Base-by-base conservation (phyloP, 2,329 filamentous ascomycete genomes). In the Pseudohalonectria lignicola region DNA sequence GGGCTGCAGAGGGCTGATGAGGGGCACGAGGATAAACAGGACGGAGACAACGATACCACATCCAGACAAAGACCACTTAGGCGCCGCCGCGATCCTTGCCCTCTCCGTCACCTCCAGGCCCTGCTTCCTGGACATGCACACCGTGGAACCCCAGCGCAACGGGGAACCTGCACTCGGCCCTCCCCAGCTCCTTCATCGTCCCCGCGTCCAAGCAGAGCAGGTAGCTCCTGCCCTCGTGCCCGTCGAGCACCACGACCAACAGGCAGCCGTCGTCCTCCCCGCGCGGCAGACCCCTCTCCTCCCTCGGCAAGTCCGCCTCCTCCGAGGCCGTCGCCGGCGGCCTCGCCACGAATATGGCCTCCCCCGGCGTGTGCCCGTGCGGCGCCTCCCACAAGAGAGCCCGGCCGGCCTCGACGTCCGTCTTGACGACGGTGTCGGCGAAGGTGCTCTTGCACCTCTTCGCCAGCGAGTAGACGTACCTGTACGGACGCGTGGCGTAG, bases 111-210 rank as follows among this genome's bases (percentile, higher is more conserved):
- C n/a, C n/a, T n/a, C n/a, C n/a, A n/a, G n/a, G n/a, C n/a, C n/a
- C n/a, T n/a, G n/a, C n/a, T n/a, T n/a, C n/a, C n/a, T n/a, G n/a
- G n/a, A 34, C n/a, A 26, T 78, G 73, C 13, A 64, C 50, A 0
- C 80, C 79, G 54, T 85, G 80, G 45, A 86, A 79, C 0, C 78
- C 78, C 41, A 83, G 60, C 0, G 62, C 69, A 41, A 84, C 67
- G 0, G 72, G 66, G 47, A 75, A 75, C 2, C 67, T 65, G 15
- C 76, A 66, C 47, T 79, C 73, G 4, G 80, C 79, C 31, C 76
- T 66, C 0, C 78, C 81, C 34, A 76, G 30, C 60, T 85, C 81
- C 43, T 54, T 57, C 69, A 85, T 67, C 4, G 69, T 73, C 52
- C 51, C 67, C 5, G 79, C 79, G 49, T 80, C 67, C 26, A 86